Evolutionary conservation across 2,329 filamentous ascomycete genomes (phyloP), one percentile per base, ranked within the genome.

Genomic region (Fusarium pilosicola): DNA sequence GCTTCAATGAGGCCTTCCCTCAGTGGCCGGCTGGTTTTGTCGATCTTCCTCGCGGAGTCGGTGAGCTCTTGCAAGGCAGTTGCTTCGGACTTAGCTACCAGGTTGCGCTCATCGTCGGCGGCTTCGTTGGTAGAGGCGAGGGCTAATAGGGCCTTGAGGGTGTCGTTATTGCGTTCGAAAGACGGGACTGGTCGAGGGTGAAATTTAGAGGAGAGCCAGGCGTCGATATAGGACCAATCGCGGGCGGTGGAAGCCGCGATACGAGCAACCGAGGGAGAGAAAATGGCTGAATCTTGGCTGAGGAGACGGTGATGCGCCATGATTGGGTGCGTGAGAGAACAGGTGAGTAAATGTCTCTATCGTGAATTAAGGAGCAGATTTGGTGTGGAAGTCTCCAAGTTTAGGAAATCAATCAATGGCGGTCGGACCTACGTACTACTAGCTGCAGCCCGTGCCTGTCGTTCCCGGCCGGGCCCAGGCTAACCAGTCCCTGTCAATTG

Each of bases 161-260:
- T 98, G 51, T 96, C 93, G 36, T 92, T 88, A 79, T 96, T 98
- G 77, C 94, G 92, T 84, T 98, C 96, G 81, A 97, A 97, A 2
- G 86, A 80, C 0, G 94, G 95, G 1, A 92, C 84, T 0, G 87
- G 80, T 51, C 88, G 89, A 36, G 89, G 88, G 49, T 87, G 86
- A 75, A 93, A 93, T 79, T 93, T 93, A 67, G 89, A 87, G 51
- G 87, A 86, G 17, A 98, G 89, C 95, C 96, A 98, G 76, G 86
- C 86, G 82, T 97, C 94, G 75, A 98, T 89, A 74, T 93, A 94
- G 62, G 91, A 92, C 96, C 96, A 98, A 83, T 98, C 95, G 80
- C 96, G 95, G 52, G 94, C 93, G 71, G 93, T 91, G 18, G 93
- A 93, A 71, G 93, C 93, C 75, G 94, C 93, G 69, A 93, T 91